Conservation (phyloP, 352 stramenopile species). For the Phytopythium litorale region DNA sequence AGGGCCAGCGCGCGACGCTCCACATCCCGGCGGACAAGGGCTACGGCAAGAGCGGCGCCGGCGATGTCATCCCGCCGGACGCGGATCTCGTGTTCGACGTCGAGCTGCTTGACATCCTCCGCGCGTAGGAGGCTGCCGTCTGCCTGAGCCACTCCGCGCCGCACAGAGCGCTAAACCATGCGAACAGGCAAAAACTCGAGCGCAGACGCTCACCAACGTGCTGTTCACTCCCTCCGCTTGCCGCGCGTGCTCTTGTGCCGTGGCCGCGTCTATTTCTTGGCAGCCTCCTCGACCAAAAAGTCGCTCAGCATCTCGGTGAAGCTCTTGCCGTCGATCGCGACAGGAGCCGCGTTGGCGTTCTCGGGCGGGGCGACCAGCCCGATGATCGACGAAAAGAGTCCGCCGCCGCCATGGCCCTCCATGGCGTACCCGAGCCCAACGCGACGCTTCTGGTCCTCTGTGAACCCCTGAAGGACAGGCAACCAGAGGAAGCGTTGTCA, state of each 20-base stretch:
- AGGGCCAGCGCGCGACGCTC: slow-evolving; percentile 92
- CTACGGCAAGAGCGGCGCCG: slow-evolving; percentile 84
- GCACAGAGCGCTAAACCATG: background rate
- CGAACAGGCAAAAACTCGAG: background rate
- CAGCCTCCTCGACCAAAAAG: slow-evolving; percentile 60
- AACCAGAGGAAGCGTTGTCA: background rate
- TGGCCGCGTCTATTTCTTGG: slow-evolving; percentile 12
- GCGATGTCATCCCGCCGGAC: slow-evolving; percentile 88
- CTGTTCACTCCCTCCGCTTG: background rate
- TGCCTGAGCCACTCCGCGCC: too few species aligned
- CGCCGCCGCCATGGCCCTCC: slow-evolving; percentile 57
- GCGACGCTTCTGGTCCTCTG: slow-evolving; percentile 63
- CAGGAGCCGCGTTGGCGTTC: background rate
- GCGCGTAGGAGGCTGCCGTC: background rate
- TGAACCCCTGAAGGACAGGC: slow-evolving; percentile 31
- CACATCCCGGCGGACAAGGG: slow-evolving; percentile 91
- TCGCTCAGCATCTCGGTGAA: slow-evolving; percentile 72
- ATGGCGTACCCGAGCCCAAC: slow-evolving; percentile 49
- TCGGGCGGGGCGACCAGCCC: slow-evolving; percentile 35
- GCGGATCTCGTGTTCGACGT: slow-evolving; percentile 94
- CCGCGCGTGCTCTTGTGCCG: background rate
- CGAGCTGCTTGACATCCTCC: slow-evolving; percentile 86
- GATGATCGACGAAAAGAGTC: slow-evolving; percentile 65
- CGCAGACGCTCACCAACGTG: background rate
- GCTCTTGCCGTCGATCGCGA: slow-evolving; percentile 50